Base-by-base conservation (phyloP, 2,329 filamentous ascomycete species). In the Phyllosticta citriasiana region DNA sequence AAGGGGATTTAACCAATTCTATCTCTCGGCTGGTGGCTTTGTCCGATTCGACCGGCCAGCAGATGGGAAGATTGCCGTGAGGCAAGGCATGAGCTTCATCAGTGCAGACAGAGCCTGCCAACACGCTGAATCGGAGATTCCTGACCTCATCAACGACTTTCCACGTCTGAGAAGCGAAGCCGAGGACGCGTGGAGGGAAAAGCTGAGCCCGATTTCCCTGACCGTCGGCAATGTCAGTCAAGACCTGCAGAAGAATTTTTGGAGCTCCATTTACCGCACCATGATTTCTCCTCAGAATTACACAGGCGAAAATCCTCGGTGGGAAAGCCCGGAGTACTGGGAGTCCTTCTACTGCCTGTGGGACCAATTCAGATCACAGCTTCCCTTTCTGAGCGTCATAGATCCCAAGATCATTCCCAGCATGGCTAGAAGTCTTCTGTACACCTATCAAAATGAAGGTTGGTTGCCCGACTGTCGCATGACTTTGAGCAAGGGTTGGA, bases 381-480 rank as follows among this genome's bases (percentile, higher is more conserved):
- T 89, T 55, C 86, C 87, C 0, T 80, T 91, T 22, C 74, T 91
- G 30, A 88, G 85, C 0, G 76, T 91, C 24, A 63, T 88, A 0
- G 88, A 91, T 65, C 87, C 88, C 0, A 64, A 73, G 0, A 81
- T 84, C 1, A 82, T 89, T 58, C 81, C 84, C 0, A 74, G 82
- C 60, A 88, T 91, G 82, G 78, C 91, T 10, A 80, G 86, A 24
- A 88, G 85, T 60, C 75, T 91, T 33, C 82, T 91, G 19, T 87
- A 90, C 62, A 89, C 83, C 0, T 91, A 90, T 66, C 79, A 83
- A 26, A 80, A 89, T 61, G 81, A 87, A 65, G 88, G 88, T 1
- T 90, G 85, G 79, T 76, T 91, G 0, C 88, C 88, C 0, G 88
- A 91, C 67, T 91, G 88, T 64, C 84, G 86, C 40, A 91, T 91